Evolutionary conservation across 495 filamentous ascomycete genomes (phyloP).

Genomic region (Tuber umbilicatum): DNA sequence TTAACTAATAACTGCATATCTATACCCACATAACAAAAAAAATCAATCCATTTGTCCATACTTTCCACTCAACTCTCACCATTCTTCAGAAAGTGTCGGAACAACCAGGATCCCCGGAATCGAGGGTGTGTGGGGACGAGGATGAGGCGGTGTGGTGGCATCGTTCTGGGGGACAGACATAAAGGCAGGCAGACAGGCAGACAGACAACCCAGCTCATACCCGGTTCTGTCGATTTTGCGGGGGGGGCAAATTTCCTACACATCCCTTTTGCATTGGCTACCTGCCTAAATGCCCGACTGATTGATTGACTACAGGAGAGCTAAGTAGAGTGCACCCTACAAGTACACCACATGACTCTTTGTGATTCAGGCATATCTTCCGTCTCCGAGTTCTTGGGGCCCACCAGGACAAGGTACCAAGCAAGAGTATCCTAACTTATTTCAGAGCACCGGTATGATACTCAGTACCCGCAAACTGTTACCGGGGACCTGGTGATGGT

Average conservation of each 20-base stretch:
- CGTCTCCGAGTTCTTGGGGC: slow-evolving; percentile 17
- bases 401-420: not conserved
- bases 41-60: not conserved
- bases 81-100: not conserved
- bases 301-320: not conserved
- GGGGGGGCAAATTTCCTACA: not conserved
- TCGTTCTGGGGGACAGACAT: not conserved
- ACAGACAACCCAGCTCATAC: not conserved
- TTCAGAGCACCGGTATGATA: not conserved
- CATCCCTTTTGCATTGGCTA: not conserved
- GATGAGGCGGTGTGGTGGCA: not conserved
- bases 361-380: slow-evolving; percentile 17
- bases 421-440: not conserved
- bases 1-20: not conserved
- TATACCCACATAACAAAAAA: not conserved
- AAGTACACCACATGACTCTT: slow-evolving; percentile 5
- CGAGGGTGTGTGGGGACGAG: not conserved
- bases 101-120: not conserved
- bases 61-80: not conserved
- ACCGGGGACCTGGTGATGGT: not conserved
- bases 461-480: not conserved
- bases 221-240: slow-evolving; percentile 11
- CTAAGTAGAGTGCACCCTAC: too few species aligned
- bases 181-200: not conserved
- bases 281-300: not conserved